These are phyloP conservation scores for Candida sonorensis DNA, from an alignment of 805 yeast genomes.

Conservation along the genomic window DNA sequence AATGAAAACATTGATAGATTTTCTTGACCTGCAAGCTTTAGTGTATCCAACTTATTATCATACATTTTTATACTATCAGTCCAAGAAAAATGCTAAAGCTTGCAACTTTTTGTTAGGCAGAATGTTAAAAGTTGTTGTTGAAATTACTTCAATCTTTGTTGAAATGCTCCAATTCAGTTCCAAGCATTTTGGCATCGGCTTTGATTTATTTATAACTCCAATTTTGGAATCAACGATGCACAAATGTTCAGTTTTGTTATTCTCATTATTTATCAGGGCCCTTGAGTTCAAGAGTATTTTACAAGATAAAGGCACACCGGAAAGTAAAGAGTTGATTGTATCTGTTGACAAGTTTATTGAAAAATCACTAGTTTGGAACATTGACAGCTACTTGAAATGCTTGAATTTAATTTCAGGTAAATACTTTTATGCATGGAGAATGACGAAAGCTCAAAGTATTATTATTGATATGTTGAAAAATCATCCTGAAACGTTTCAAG, in stretches of 20 bases:
- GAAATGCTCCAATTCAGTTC: constrained; percentile 27
- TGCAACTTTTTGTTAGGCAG: constrained; percentile 34
- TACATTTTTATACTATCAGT: constrained; percentile 34
- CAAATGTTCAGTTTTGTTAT: constrained; percentile 27
- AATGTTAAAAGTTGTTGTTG: constrained; percentile 23
- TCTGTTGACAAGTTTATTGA: constrained; percentile 9
- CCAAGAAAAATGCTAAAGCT: constrained; percentile 25
- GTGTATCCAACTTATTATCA: constrained; percentile 35
- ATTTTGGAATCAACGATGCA: constrained; percentile 31
- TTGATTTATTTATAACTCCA: constrained; percentile 34
- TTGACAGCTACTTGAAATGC: constrained; percentile 34
- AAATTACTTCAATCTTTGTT: constrained; percentile 31
- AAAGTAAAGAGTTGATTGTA: constrained; percentile 3
- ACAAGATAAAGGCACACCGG: not conserved
- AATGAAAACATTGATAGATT: constrained; percentile 16
- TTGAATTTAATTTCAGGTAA: constrained; percentile 43
- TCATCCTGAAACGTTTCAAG: constrained; percentile 1
- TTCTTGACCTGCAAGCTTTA: constrained; percentile 25
- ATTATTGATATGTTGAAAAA: constrained; percentile 30
- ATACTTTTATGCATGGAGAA: constrained; percentile 64
- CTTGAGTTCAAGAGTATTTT: constrained; percentile 22
- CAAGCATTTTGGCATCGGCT: constrained; percentile 27
- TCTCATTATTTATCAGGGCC: constrained; percentile 24
- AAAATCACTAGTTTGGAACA: constrained; percentile 26
- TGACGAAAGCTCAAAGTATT: constrained; percentile 48